These are phyloP conservation scores for Cryptococcus sp. DNA, from an alignment of 1,284 basidiomycete species.

Conservation along the genomic window DNA sequence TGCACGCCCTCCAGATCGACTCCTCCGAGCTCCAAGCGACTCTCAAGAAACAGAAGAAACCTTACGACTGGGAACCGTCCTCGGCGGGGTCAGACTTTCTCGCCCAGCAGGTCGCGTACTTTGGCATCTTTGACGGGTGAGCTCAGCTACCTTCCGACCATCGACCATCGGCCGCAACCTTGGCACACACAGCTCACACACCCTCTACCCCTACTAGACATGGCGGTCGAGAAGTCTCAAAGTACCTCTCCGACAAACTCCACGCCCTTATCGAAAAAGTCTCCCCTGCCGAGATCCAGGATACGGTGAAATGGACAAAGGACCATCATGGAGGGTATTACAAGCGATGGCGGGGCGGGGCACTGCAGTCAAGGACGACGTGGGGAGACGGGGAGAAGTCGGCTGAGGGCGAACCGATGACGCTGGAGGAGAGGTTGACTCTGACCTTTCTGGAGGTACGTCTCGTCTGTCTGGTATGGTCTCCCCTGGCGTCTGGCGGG, in stretches of 20 bases:
- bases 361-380: constrained; percentile 50
- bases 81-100: constrained; percentile 54
- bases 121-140: constrained; percentile 86
- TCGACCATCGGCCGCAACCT: neutral
- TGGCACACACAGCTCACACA: constrained; percentile 7
- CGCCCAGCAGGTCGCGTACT: constrained; percentile 72
- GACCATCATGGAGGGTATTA: constrained; percentile 69
- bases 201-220: constrained; percentile 59
- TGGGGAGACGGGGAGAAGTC: constrained; percentile 5
- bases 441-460: constrained; percentile 78
- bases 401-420: constrained; percentile 54
- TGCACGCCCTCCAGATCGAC: constrained; percentile 68
- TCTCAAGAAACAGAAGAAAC: constrained; percentile 59
- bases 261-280: constrained; percentile 75
- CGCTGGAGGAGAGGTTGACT: constrained; percentile 77
- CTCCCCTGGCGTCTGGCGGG: no score
- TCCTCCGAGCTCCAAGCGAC: constrained; percentile 66
- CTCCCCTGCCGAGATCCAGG: constrained; percentile 63
- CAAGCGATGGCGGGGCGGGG: constrained; percentile 77
- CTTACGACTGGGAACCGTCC: constrained; percentile 65
- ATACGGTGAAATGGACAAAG: constrained; percentile 71
- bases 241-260: constrained; percentile 73
- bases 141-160: constrained; percentile 22
- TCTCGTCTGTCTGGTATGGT: constrained; percentile 24
- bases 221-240: constrained; percentile 70